Percentiles rank a stretch among this genome's conserved stretches.
These are phyloP conservation scores for Verticillium albo-atrum DNA, from an alignment of 2,329 filamentous ascomycete species.

Conservation along the genomic window DNA sequence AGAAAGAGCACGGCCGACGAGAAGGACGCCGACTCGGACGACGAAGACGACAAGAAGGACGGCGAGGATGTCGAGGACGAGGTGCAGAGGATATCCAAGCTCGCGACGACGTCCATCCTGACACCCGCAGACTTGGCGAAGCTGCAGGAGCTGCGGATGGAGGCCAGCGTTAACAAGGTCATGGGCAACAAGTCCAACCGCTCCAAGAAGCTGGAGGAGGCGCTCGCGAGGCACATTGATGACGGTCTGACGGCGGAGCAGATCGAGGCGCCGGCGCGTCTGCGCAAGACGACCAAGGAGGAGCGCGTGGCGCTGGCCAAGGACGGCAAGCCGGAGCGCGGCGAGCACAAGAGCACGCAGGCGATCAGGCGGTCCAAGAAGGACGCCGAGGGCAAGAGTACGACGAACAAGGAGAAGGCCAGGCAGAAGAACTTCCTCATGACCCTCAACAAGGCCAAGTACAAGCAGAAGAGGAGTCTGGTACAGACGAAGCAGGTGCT, in stretches of 20 bases:
- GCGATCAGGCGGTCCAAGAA: conserved; percentile 85
- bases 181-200: conserved; percentile 33
- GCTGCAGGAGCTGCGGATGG: conserved; percentile 77
- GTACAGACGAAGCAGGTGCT: conserved; percentile 78
- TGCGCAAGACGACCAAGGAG: conserved; percentile 84
- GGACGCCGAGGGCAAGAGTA: conserved; percentile 85
- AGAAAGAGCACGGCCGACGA: conserved; percentile 21
- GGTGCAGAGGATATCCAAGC: conserved; percentile 55
- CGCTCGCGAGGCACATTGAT: conserved; percentile 64
- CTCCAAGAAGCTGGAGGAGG: conserved; percentile 41
- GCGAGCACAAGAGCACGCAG: conserved; percentile 80
- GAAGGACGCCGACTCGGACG: conserved; percentile 13
- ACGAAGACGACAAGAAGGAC: conserved; percentile 36
- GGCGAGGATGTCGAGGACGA: conserved; percentile 37
- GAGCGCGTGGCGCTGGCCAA: conserved; percentile 80
- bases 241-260: conserved; percentile 86
- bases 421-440: conserved; percentile 98
- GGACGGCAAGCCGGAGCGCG: conserved; percentile 73
- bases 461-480: conserved; percentile 91
- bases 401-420: conserved; percentile 95
- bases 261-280: conserved; percentile 79
- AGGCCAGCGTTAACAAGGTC: conserved; percentile 65
- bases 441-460: conserved; percentile 94
- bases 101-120: conserved; percentile 90
- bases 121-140: conserved; percentile 96